Evolutionary conservation across 176 grass and related monocot genomes (phyloP), one percentile per base, ranked within the genome.

Genomic region (Echinochloa phyllopogon): DNA sequence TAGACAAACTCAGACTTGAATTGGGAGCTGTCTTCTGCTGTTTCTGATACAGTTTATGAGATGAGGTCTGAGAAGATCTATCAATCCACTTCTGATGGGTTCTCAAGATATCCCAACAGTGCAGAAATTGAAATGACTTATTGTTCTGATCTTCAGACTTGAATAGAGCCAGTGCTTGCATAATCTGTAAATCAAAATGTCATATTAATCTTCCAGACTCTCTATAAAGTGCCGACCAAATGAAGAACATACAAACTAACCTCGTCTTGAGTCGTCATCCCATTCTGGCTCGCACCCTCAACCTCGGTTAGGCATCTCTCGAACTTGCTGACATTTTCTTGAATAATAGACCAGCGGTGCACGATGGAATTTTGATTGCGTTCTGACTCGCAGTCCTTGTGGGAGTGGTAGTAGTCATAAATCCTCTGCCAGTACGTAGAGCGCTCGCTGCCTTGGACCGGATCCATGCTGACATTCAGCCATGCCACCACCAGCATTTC

Each of bases 21-120:
- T 52, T 18, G 37, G 47, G n/a, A 16, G 15, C 8, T 23, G 18
- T 80, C 62, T 80, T 80, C 62, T 80, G 77, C 4, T 67, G 51
- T 36, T 67, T 68, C 18, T 41, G 63, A 25, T 12, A 11, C 4
- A 62, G 9, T 6, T 51, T 48, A 16, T 48, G 58, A 12, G 76
- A 36, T 12, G 60, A 25, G 48, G 8, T 4, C 3, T 66, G 77
- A 15, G 77, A 53, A 4, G 47, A 72, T 66, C 66, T 82, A 29
- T 42, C 51, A 44, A 72, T 70, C 80, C 80, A 82, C n/a, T 82
- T 82, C 42, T 25, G 80, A 17, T 82, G 80, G 14, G 21, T 59
- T 44, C 80, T 59, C 16, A 82, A 18, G 4, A 82, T 0, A 27
- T 59, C 72, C 80, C 80, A 82, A 10, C 80, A 82, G 8, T 72